phyloP scores from a whole-genome alignment of 2,329 filamentous ascomycete genomes.

The Pseudogymnoascus sp. region DNA sequence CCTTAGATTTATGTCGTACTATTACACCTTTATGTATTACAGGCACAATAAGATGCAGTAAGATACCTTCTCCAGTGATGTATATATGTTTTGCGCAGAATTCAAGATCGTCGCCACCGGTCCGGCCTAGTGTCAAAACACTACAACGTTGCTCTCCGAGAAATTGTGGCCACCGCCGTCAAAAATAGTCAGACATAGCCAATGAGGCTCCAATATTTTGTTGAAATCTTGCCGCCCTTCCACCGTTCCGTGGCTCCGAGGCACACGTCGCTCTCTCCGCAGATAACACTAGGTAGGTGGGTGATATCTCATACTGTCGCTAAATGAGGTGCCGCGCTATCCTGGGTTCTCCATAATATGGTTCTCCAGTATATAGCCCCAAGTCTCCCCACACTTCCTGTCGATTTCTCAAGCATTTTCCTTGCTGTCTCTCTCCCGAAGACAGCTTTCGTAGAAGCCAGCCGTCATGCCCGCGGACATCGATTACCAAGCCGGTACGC shows the following conservation, averaged over 20 bases:
- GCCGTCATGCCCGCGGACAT: not conserved
- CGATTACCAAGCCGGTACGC: not conserved
- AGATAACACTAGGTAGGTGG: not conserved
- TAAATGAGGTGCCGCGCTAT: not conserved
- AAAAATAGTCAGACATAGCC: not conserved
- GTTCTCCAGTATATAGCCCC: conserved; percentile 9
- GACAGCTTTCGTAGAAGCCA: conserved; percentile 2
- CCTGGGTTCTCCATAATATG: not conserved
- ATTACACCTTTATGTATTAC: not conserved
- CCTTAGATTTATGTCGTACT: not conserved
- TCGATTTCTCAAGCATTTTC: not conserved
- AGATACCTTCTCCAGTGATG: not conserved
- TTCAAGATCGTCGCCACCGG: conserved; percentile 4
- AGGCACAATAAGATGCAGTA: not conserved
- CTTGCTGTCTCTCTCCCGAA: conserved; percentile 1
- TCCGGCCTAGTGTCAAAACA: not conserved
- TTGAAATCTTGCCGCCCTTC: not conserved
- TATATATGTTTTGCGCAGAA: not conserved
- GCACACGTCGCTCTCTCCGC: not conserved
- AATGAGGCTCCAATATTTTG: conserved; percentile 1
- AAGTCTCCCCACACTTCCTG: conserved; percentile 1
- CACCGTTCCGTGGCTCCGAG: not conserved
- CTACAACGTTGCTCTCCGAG: conserved; percentile 2
- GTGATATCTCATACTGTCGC: conserved; percentile 3
- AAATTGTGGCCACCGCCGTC: conserved; percentile 1